These are phyloP conservation scores for Lentinus brumalis DNA, from an alignment of 768 basidiomycete species.

Conservation along the genomic window DNA sequence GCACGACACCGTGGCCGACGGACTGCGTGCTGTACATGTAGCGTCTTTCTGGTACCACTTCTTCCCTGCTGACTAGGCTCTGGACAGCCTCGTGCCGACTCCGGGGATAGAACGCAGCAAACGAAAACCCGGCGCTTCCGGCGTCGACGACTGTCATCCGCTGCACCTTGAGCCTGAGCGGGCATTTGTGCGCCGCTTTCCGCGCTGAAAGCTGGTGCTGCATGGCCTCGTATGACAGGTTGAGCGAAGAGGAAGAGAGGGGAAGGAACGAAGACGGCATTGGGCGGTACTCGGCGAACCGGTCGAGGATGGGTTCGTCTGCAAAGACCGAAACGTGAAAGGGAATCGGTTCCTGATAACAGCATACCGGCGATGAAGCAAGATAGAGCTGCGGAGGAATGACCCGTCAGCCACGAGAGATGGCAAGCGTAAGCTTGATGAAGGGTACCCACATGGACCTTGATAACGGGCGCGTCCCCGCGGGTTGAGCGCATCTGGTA, in stretches of 20 bases:
- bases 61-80: background rate
- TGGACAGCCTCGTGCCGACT: background rate
- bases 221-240: slow-evolving; percentile 9
- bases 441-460: slow-evolving; percentile 22
- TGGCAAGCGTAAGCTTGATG: background rate
- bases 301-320: slow-evolving; percentile 23
- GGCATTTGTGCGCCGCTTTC: slow-evolving; percentile 2
- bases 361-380: slow-evolving; percentile 27
- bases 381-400: slow-evolving; percentile 25
- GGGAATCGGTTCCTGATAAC: slow-evolving; percentile 28
- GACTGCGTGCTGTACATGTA: slow-evolving; percentile 14
- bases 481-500: slow-evolving; percentile 19
- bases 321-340: slow-evolving; percentile 28
- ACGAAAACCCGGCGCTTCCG: background rate
- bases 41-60: background rate
- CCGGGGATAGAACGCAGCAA: background rate
- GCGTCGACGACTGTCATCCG: slow-evolving; percentile 16
- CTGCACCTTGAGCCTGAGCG: slow-evolving; percentile 12
- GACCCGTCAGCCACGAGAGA: background rate
- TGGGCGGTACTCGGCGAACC: slow-evolving; percentile 25
- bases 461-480: slow-evolving; percentile 11
- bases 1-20: slow-evolving; percentile 26
- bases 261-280: slow-evolving; percentile 28
- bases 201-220: slow-evolving; percentile 18
- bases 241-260: slow-evolving; percentile 14